Conservation (phyloP, 169 alveolate genomes). For the Eimeria necatrix region DNA sequence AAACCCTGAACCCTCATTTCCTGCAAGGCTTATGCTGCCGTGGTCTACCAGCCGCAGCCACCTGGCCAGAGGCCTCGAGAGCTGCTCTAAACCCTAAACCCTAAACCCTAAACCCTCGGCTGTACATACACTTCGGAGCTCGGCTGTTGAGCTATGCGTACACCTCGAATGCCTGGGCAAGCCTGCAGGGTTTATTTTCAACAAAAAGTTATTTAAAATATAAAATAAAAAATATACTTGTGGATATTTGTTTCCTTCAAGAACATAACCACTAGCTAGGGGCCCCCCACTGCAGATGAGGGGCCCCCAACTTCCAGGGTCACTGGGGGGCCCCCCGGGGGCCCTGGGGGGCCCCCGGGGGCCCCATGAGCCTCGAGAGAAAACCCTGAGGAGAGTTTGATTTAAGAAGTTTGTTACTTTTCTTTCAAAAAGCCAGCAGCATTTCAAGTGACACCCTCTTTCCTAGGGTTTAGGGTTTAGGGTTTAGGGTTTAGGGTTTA, state of each 20-base stretch:
- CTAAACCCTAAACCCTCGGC: background rate
- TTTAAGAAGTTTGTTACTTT: background rate
- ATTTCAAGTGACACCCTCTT: background rate
- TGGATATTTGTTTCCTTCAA: no score
- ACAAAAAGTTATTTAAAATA: no score
- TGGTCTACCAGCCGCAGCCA: no score
- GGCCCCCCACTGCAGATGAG: background rate
- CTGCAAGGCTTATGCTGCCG: no score
- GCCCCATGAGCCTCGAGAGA: no score
- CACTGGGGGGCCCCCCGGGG: background rate
- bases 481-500: conserved; percentile 4
- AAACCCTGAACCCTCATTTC: no score
- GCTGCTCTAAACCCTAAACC: background rate
- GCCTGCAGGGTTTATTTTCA: no score
- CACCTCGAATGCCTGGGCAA: no score
- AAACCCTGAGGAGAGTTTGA: background rate
- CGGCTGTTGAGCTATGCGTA: no score
- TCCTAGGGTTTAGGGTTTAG: background rate
- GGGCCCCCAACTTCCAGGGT: background rate
- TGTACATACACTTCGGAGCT: no score
- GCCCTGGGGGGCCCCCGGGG: no score
- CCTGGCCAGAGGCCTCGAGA: background rate
- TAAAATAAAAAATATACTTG: no score
- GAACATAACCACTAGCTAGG: background rate
- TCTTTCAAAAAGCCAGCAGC: background rate